A percentile compares a stretch with the other conserved stretches of the same genome.
phyloP scores from a whole-genome alignment of 2,329 filamentous ascomycete genomes.

The Trichoderma sp. region DNA sequence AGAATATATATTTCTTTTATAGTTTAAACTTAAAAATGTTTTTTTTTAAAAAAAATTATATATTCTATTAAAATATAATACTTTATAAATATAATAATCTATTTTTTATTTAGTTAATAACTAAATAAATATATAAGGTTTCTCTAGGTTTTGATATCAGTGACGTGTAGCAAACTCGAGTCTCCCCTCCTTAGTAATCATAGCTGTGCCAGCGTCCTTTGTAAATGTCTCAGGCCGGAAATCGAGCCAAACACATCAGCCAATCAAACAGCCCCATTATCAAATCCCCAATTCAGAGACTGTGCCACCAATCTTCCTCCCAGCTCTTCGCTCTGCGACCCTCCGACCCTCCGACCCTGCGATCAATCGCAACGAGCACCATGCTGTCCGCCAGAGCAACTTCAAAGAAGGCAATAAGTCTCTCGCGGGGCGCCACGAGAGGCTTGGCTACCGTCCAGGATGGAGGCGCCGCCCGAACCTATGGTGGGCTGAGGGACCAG shows the following conservation, averaged over 20 bases:
- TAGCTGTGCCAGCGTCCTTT: not conserved
- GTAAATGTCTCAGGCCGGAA: slow-evolving; percentile 4
- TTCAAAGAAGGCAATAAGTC: slow-evolving; percentile 44
- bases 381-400: slow-evolving; percentile 52
- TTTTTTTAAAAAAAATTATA: not conserved
- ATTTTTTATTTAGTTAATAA: too few relatives aligned
- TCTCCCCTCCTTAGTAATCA: too few relatives aligned
- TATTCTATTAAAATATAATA: not conserved
- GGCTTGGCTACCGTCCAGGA: slow-evolving; percentile 82
- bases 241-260: slow-evolving; percentile 1
- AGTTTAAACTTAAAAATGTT: not conserved
- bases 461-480: slow-evolving; percentile 67
- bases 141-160: too few relatives aligned
- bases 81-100: not conserved
- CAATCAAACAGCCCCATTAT: slow-evolving; percentile 23
- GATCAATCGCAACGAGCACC: slow-evolving; percentile 36
- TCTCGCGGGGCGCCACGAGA: slow-evolving; percentile 57
- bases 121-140: too few relatives aligned
- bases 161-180: not conserved
- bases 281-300: slow-evolving; percentile 18
- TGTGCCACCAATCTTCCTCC: slow-evolving; percentile 41
- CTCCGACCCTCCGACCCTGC: slow-evolving; percentile 29
- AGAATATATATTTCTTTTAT: too few relatives aligned
- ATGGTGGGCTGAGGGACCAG: slow-evolving; percentile 91
- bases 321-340: slow-evolving; percentile 33